Conservation (phyloP, 106 monocot genomes). For the Apostasia ramifera region DNA sequence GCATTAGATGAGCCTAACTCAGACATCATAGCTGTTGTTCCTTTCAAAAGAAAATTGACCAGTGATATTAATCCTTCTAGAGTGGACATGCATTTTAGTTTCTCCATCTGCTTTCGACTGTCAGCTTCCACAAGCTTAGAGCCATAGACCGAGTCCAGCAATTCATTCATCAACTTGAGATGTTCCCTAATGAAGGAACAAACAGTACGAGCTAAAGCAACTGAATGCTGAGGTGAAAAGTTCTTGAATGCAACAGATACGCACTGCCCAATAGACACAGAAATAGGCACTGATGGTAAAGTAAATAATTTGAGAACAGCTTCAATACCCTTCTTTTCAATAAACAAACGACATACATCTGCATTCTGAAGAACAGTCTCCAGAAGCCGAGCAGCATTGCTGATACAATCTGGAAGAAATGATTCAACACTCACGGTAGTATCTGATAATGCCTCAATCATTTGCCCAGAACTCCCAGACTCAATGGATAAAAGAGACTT, state of each 20-base stretch:
- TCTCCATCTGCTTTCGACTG: slow-evolving; percentile 23
- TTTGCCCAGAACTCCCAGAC: slow-evolving; percentile 23
- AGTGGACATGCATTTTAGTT: slow-evolving; percentile 40
- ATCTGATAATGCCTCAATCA: slow-evolving; percentile 27
- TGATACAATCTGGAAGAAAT: slow-evolving; percentile 60
- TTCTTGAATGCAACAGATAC: slow-evolving; percentile 64
- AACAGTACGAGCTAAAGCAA: slow-evolving; percentile 34
- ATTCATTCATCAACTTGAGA: slow-evolving; percentile 44
- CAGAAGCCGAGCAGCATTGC: slow-evolving; percentile 54
- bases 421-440: slow-evolving; percentile 22
- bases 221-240: slow-evolving; percentile 55
- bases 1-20: slow-evolving; percentile 63
- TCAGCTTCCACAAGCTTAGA: slow-evolving; percentile 34
- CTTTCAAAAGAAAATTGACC: slow-evolving; percentile 57
- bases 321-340: slow-evolving; percentile 71
- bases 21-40: slow-evolving; percentile 42
- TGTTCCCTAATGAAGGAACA: slow-evolving; percentile 52
- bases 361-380: slow-evolving; percentile 74
- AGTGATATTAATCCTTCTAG: slow-evolving; percentile 58
- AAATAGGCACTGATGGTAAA: slow-evolving; percentile 33
- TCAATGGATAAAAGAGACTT: slow-evolving; percentile 7
- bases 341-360: slow-evolving; percentile 54
- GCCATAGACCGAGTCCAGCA: slow-evolving; percentile 31
- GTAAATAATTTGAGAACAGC: slow-evolving; percentile 49
- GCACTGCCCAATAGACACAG: slow-evolving; percentile 44